phyloP scores from a whole-genome alignment of 176 grass and related monocot species.

The Alloteropsis semialata region DNA sequence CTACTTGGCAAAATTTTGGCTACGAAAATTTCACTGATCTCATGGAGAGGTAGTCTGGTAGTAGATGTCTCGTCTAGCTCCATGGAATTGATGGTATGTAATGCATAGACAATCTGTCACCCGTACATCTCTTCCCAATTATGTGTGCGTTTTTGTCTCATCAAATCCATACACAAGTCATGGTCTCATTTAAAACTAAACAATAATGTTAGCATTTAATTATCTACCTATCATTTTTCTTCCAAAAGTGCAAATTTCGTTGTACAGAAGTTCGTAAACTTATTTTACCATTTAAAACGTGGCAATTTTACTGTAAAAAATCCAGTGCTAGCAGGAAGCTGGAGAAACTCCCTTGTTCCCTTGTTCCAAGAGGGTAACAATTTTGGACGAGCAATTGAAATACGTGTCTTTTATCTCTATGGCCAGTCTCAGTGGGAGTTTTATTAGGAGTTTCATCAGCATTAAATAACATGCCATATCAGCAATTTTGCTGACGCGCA shows the following conservation, averaged over 20 bases:
- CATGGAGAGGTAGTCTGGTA: neutral
- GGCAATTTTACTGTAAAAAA: neutral
- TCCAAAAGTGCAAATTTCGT: neutral
- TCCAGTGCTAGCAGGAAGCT: neutral
- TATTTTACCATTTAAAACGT: neutral
- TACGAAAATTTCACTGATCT: neutral
- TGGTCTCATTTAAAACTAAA: neutral
- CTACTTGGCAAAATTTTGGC: neutral
- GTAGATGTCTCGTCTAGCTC: neutral
- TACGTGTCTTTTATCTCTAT: neutral
- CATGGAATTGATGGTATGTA: constrained; percentile 3
- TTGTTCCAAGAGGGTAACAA: neutral
- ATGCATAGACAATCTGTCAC: neutral
- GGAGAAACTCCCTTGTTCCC: neutral
- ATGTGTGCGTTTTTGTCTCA: constrained; percentile 11
- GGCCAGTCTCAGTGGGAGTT: too few relatives aligned
- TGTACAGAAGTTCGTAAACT: neutral
- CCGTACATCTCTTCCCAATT: neutral
- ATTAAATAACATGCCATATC: too few relatives aligned
- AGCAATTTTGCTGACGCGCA: too few relatives aligned
- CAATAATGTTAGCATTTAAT: constrained; percentile 9
- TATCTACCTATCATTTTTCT: neutral
- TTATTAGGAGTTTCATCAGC: too few relatives aligned
- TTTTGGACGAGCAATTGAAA: neutral
- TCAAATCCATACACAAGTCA: neutral